These are phyloP conservation scores for Stephania yunnanensis DNA, from an alignment of 164 flowering plant species.

Conservation along the genomic window DNA sequence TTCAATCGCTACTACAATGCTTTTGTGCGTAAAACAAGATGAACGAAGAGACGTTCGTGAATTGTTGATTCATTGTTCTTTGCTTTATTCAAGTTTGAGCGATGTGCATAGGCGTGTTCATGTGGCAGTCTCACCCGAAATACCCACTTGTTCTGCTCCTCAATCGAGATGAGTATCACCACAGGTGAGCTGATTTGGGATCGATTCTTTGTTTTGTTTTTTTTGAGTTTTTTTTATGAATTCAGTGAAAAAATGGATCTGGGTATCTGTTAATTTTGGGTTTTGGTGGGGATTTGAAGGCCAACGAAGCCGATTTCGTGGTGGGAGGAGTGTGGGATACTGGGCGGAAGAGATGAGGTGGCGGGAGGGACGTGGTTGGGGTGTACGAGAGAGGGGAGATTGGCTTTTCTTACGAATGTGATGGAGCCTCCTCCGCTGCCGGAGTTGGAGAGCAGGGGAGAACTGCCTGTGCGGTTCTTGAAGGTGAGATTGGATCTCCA, in stretches of 20 bases:
- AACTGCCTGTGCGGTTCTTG: constrained; percentile 63
- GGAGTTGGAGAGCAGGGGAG: constrained; percentile 57
- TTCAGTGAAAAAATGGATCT: not conserved
- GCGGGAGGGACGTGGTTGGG: constrained; percentile 95
- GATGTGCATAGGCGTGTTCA: constrained; percentile 73
- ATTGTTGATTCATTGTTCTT: no score
- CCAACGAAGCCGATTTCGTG: constrained; percentile 55
- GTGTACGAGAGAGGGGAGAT: constrained; percentile 43
- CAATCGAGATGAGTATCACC: constrained; percentile 71
- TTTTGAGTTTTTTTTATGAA: not conserved
- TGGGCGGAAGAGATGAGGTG: constrained; percentile 72
- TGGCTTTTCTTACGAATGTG: constrained; percentile 76
- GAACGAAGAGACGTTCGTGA: no score
- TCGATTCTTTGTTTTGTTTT: not conserved
- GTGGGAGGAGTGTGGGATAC: constrained; percentile 64
- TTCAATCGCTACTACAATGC: no score
- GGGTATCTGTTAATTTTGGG: not conserved
- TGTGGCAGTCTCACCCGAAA: constrained; percentile 65
- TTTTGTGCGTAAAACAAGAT: no score
- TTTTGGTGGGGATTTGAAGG: constrained; percentile 23
- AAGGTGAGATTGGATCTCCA: constrained; percentile 32
- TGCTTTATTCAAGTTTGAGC: no score
- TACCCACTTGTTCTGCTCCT: constrained; percentile 57
- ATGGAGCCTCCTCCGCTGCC: constrained; percentile 36
- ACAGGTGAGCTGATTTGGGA: constrained; percentile 30